Conservation (phyloP, 148 eudicot species). For the Heliosperma pusillum region DNA sequence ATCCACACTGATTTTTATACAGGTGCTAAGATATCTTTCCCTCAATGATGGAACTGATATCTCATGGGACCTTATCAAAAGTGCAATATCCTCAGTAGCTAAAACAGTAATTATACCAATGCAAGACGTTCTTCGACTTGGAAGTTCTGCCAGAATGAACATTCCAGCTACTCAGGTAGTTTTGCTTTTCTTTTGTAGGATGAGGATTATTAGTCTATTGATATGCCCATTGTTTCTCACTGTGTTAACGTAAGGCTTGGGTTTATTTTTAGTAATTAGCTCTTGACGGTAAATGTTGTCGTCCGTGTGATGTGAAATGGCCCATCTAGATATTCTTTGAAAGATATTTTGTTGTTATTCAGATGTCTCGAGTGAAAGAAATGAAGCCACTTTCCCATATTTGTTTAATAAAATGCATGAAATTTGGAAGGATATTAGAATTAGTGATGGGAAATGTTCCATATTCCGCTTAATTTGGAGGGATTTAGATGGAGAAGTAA, state of each 20-base stretch:
- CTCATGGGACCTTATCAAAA: conserved; percentile 72
- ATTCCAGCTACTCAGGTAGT: conserved; percentile 93
- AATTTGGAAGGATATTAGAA: background rate
- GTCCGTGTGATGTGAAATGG: background rate
- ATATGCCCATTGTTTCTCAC: background rate
- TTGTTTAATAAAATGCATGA: background rate
- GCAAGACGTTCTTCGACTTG: conserved; percentile 90
- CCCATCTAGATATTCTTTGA: too few species aligned
- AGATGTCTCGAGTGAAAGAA: background rate
- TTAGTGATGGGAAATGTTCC: background rate
- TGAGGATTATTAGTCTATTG: background rate
- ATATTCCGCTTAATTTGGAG: too few species aligned
- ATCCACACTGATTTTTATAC: conserved; percentile 14
- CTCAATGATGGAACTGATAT: conserved; percentile 46
- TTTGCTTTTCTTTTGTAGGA: background rate
- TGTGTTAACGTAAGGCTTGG: background rate
- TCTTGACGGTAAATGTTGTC: background rate
- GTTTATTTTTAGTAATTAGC: background rate
- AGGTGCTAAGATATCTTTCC: conserved; percentile 75
- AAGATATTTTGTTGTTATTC: background rate
- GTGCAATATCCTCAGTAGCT: conserved; percentile 79
- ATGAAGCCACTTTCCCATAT: background rate
- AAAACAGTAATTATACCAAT: conserved; percentile 79
- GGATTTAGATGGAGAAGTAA: too few species aligned
- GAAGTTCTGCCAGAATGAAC: conserved; percentile 91